Evolutionary conservation across 2,329 filamentous ascomycete species (phyloP).

Genomic region (Acephala macrosclerotiorum): DNA sequence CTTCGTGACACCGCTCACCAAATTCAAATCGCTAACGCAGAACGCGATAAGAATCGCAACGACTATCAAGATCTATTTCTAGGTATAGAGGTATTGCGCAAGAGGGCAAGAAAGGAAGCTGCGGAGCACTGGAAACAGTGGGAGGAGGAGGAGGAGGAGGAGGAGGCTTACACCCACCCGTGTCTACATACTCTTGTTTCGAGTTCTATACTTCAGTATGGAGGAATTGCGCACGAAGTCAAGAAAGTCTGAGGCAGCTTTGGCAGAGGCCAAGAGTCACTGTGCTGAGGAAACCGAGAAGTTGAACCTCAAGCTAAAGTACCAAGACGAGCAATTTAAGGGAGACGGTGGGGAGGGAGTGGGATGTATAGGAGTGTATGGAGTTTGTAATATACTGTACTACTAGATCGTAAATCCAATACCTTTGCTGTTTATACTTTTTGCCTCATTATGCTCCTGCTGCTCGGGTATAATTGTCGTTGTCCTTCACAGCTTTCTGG

Average conservation of each 20-base stretch:
- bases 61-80: constrained; percentile 18
- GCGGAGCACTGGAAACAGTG: too few species aligned
- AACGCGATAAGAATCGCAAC: constrained; percentile 18
- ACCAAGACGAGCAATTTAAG: constrained; percentile 30
- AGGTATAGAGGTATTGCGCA: not conserved
- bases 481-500: too few species aligned
- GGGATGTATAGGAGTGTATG: too few species aligned
- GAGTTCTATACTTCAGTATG: constrained; percentile 9
- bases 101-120: constrained; percentile 16
- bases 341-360: constrained; percentile 7
- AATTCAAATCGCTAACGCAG: constrained; percentile 14
- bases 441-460: too few species aligned
- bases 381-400: too few species aligned
- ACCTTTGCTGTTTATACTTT: too few species aligned
- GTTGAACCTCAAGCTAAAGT: constrained; percentile 25
- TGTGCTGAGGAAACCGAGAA: constrained; percentile 15
- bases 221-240: constrained; percentile 8
- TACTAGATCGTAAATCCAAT: too few species aligned
- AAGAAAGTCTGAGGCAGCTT: constrained; percentile 14
- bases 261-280: constrained; percentile 16
- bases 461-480: too few species aligned
- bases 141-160: too few species aligned
- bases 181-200: too few species aligned
- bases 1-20: constrained; percentile 11
- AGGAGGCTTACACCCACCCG: too few species aligned